Percentiles rank a stretch among this genome's conserved stretches.
Evolutionary conservation across 495 filamentous ascomycete genomes (phyloP).

Genomic region (Margaritispora aquatica): DNA sequence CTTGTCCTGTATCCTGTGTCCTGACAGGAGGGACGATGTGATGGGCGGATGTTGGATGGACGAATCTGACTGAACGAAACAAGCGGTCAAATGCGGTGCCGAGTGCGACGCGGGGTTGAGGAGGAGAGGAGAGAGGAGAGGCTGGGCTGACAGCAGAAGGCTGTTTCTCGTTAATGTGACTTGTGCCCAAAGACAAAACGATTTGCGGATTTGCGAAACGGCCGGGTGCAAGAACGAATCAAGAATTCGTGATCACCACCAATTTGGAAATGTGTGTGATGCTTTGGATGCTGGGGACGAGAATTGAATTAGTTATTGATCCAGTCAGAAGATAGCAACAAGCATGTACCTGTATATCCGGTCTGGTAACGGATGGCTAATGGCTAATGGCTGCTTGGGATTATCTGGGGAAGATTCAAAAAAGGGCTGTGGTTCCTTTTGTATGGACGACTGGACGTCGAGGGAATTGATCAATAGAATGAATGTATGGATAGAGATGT

Average conservation of each 20-base stretch:
- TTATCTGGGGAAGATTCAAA: not conserved
- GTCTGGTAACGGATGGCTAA: not conserved
- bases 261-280: not conserved
- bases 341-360: not conserved
- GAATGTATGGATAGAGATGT: not conserved
- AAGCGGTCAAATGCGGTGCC: not conserved
- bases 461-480: not conserved
- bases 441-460: not conserved
- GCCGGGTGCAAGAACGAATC: not conserved
- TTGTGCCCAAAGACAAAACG: too few species aligned
- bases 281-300: too few species aligned
- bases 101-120: not conserved
- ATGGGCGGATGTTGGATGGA: not conserved
- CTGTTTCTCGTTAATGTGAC: too few species aligned
- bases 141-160: not conserved
- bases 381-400: not conserved
- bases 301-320: not conserved
- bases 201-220: not conserved
- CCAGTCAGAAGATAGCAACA: not conserved
- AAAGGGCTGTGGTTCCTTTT: too few species aligned
- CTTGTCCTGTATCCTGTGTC: too few species aligned
- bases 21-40: not conserved
- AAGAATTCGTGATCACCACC: not conserved
- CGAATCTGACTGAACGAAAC: too few species aligned
- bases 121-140: not conserved